Conservation (phyloP, 2,329 filamentous ascomycete species). For the Beauveria australis region DNA sequence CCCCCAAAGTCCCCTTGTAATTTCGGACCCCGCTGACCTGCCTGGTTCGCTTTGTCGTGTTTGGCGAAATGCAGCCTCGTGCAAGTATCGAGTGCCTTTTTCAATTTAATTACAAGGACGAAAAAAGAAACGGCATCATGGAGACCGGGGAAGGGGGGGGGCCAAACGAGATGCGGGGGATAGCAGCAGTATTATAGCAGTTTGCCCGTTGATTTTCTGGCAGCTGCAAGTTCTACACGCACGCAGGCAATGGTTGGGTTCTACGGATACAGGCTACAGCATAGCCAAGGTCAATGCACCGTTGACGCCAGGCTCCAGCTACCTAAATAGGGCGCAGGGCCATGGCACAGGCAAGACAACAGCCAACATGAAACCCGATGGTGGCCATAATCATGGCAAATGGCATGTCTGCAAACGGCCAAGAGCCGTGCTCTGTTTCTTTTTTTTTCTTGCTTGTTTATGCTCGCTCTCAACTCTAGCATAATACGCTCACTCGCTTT, state of each 20-base stretch:
- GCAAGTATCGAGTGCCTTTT: neutral
- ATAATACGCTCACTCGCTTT: neutral
- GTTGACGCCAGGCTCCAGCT: neutral
- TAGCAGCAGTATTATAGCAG: neutral
- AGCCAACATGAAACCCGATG: neutral
- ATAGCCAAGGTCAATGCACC: neutral
- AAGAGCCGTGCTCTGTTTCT: neutral
- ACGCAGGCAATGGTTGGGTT: neutral
- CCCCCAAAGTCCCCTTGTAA: conserved; percentile 7
- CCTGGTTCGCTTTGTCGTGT: neutral
- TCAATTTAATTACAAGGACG: neutral
- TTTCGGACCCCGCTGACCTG: neutral
- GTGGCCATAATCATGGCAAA: neutral
- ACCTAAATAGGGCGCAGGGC: neutral
- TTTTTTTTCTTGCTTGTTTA: neutral
- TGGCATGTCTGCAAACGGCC: neutral
- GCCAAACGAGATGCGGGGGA: neutral
- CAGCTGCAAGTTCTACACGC: no score
- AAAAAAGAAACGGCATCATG: neutral
- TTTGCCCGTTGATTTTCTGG: neutral
- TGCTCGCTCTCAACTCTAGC: neutral
- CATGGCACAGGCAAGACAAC: neutral
- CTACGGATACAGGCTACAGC: no score
- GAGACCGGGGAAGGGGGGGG: neutral
- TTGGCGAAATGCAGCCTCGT: neutral